A percentile compares a stretch with the other conserved stretches of the same genome.
Conservation (phyloP, 768 basidiomycete genomes). For the Daedalea quercina region DNA sequence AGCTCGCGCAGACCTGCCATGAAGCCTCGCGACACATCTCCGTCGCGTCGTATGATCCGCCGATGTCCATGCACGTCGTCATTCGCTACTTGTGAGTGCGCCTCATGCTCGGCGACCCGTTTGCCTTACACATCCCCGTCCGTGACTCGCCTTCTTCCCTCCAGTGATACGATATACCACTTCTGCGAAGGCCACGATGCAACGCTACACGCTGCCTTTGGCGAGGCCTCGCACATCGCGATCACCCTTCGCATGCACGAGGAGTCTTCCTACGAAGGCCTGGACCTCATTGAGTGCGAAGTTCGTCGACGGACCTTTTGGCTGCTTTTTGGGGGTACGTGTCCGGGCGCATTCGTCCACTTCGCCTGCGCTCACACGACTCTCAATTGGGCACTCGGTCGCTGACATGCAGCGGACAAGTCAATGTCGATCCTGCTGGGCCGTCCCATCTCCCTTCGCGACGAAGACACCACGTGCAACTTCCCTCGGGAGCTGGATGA, state of each 20-base stretch:
- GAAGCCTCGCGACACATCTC: slow-evolving; percentile 80
- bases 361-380: background rate
- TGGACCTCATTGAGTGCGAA: slow-evolving; percentile 85
- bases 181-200: slow-evolving; percentile 87
- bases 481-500: slow-evolving; percentile 87
- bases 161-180: slow-evolving; percentile 77
- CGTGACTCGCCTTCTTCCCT: slow-evolving; percentile 4
- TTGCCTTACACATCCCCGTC: background rate
- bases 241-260: slow-evolving; percentile 82
- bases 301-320: slow-evolving; percentile 84
- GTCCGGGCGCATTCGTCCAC: background rate
- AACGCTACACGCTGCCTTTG: slow-evolving; percentile 82
- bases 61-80: slow-evolving; percentile 77
- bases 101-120: slow-evolving; percentile 3
- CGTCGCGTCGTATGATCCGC: slow-evolving; percentile 76
- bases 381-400: background rate
- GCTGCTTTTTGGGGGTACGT: slow-evolving; percentile 80
- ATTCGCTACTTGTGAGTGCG: slow-evolving; percentile 79
- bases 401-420: slow-evolving; percentile 60
- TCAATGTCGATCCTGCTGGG: slow-evolving; percentile 83
- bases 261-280: slow-evolving; percentile 72
- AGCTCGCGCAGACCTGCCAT: slow-evolving; percentile 75
- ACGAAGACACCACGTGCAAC: slow-evolving; percentile 80
- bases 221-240: slow-evolving; percentile 80
- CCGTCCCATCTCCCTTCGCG: slow-evolving; percentile 77